Evolutionary conservation across 2,329 filamentous ascomycete genomes (phyloP), one percentile per base, ranked within the genome.

Genomic region (Colletotrichum higginsianum): DNA sequence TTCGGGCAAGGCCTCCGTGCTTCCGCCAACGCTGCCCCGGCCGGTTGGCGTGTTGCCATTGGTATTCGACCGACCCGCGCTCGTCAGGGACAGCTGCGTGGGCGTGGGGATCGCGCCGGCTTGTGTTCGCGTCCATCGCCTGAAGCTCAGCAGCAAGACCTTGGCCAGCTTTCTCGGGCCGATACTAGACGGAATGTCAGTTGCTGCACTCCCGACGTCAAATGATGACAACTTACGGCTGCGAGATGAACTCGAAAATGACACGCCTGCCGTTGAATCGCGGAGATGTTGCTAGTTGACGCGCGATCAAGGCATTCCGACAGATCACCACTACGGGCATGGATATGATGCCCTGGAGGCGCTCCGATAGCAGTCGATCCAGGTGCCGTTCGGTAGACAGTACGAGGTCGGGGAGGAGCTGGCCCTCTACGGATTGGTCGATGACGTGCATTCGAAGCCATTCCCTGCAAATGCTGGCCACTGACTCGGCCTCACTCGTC

Each of bases 131-230:
- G 42, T 78, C 79, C 79, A 80, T 9, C 78, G 74, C 11, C 71
- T 74, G 9, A 78, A 74, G 11, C 75, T 78, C 0, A 78, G 69
- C 3, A 77, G 69, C 23, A 83, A 75, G 2, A 79, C 75, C 23
- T 80, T 80, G 16, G 81, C 80, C 0, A 83, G 75, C 67, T 82
- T 83, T 21, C 80, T 80, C 7, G 82, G 81, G 0, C 82, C 82
- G 4, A 81, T 74, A 3, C 81, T 82, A 42, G 8, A 23, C 11
- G 3, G 3, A n/a, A 21, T 1, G 47, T 60, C 2, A 58, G 21
- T 18, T n/a, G 58, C 18, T 6, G 67, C 11, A 4, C 4, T 38
- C 23, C 26, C 4, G 5, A n/a, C 6, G 40, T 3, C 2, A 13
- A 0, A 44, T 6, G 0, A 2, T 2, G 0, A 0, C 13, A 56